Conservation (phyloP, 768 basidiomycete species). For the Calocybe indica region DNA sequence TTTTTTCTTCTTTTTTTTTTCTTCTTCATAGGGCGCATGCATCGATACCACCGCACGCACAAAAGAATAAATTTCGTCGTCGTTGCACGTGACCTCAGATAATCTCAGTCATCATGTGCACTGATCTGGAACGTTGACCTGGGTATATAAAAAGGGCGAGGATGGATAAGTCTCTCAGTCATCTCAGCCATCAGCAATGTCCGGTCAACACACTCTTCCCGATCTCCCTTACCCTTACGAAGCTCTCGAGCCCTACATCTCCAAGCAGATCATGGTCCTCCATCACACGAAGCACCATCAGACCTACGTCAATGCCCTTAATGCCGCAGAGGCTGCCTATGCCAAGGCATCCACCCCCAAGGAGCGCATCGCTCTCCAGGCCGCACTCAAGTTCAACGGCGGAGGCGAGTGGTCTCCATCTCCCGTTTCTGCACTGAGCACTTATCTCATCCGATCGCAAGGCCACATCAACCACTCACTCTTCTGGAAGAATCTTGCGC, state of each 20-base stretch:
- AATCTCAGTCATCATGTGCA: too few species aligned
- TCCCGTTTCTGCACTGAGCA: conserved; percentile 4
- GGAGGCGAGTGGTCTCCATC: conserved; percentile 56
- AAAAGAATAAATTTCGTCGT: too few species aligned
- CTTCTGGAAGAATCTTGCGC: conserved; percentile 94
- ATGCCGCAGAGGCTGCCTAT: conserved; percentile 80
- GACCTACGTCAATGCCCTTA: conserved; percentile 89
- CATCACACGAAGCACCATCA: conserved; percentile 97
- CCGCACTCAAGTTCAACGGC: conserved; percentile 94
- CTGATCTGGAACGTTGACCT: too few species aligned
- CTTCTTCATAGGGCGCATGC: too few species aligned
- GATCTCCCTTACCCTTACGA: conserved; percentile 74
- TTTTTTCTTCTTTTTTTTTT: too few species aligned
- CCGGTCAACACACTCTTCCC: conserved; percentile 37
- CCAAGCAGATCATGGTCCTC: conserved; percentile 85
- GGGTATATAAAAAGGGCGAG: too few species aligned
- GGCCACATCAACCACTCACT: conserved; percentile 93
- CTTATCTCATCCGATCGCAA: conserved; percentile 22
- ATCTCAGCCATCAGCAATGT: too few species aligned
- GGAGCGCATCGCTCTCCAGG: conserved; percentile 81
- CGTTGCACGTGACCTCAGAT: too few species aligned
- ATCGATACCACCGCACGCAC: too few species aligned
- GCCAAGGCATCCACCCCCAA: conserved; percentile 61
- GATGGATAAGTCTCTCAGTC: too few species aligned
- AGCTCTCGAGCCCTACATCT: conserved; percentile 94